Evolutionary conservation across 441 rosid genomes (phyloP).

Genomic region (Rhodomyrtus psidioides): DNA sequence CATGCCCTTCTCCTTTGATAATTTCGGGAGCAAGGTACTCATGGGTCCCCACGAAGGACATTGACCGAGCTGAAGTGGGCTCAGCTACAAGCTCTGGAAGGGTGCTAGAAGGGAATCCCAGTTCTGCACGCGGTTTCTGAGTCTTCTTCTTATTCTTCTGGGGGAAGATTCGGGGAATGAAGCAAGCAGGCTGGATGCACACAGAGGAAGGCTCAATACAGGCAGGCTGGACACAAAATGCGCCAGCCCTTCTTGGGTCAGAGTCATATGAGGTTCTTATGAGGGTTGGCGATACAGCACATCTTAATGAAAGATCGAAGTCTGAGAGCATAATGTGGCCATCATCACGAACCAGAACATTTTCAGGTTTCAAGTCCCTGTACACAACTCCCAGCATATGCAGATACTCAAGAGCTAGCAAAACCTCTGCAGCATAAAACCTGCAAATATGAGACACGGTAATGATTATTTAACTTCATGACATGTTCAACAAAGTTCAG

Average conservation of each 20-base stretch:
- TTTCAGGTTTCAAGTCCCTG: slow-evolving; percentile 96
- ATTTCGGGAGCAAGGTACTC: slow-evolving; percentile 99
- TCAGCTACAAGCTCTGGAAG: slow-evolving; percentile 94
- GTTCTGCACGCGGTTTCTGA: slow-evolving; percentile 43
- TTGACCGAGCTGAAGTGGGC: slow-evolving; percentile 89
- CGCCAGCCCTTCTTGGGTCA: slow-evolving; percentile 41
- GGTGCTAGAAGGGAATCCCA: slow-evolving; percentile 37
- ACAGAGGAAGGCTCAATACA: slow-evolving; percentile 78
- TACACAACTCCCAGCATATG: slow-evolving; percentile 98
- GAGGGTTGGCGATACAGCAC: slow-evolving; percentile 87
- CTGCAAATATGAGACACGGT: slow-evolving; percentile 23
- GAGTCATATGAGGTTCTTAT: slow-evolving; percentile 53
- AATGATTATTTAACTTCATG: not conserved
- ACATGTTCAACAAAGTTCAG: not conserved
- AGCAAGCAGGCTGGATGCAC: slow-evolving; percentile 89
- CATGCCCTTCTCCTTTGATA: slow-evolving; percentile 96
- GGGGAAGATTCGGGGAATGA: slow-evolving; percentile 70
- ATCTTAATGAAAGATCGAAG: slow-evolving; percentile 90
- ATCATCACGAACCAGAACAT: slow-evolving; percentile 91
- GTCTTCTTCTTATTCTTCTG: slow-evolving; percentile 72
- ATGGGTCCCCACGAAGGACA: slow-evolving; percentile 98
- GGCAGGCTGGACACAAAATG: slow-evolving; percentile 77
- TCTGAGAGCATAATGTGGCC: slow-evolving; percentile 99
- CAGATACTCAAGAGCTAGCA: slow-evolving; percentile 92
- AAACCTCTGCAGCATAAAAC: slow-evolving; percentile 88